phyloP scores from a whole-genome alignment of 2,329 filamentous ascomycete genomes.

The Xylariaceae sp. region DNA sequence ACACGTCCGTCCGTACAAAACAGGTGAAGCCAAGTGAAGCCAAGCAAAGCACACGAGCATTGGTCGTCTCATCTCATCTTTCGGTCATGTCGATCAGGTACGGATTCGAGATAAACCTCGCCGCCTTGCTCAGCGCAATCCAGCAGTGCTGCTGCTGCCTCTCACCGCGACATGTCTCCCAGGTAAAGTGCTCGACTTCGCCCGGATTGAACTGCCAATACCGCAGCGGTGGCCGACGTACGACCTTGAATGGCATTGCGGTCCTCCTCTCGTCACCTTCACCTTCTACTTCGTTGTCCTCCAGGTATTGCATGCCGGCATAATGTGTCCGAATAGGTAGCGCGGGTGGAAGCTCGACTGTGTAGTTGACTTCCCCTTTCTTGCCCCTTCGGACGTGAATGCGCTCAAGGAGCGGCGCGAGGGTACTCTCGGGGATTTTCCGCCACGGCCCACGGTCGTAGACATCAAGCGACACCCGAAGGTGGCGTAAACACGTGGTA shows the following conservation, averaged over 20 bases:
- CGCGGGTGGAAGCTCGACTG: conserved; percentile 39
- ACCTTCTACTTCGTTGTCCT: conserved; percentile 5
- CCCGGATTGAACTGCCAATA: conserved; percentile 43
- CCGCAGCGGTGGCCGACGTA: conserved; percentile 36
- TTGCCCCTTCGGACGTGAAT: conserved; percentile 29
- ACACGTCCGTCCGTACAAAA: neutral
- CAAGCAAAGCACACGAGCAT: neutral
- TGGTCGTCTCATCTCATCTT: conserved; percentile 1
- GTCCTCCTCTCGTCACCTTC: neutral
- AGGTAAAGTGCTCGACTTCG: conserved; percentile 40
- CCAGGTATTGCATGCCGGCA: conserved; percentile 33
- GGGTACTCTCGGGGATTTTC: conserved; percentile 37
- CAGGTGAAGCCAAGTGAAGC: neutral
- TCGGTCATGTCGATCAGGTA: conserved; percentile 31
- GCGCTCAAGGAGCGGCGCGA: conserved; percentile 30
- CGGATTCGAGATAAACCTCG: conserved; percentile 36
- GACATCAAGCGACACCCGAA: conserved; percentile 41
- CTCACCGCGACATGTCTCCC: conserved; percentile 35
- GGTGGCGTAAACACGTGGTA: conserved; percentile 36
- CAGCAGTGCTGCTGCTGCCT: conserved; percentile 33
- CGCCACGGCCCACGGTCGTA: conserved; percentile 42
- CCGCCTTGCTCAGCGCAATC: conserved; percentile 33
- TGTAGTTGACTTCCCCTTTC: conserved; percentile 29
- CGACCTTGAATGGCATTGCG: conserved; percentile 31
- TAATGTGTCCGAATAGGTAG: conserved; percentile 35